Evolutionary conservation across 1,284 basidiomycete species (phyloP), one percentile per base, ranked within the genome.

Genomic region (Laetiporus sulphureus): DNA sequence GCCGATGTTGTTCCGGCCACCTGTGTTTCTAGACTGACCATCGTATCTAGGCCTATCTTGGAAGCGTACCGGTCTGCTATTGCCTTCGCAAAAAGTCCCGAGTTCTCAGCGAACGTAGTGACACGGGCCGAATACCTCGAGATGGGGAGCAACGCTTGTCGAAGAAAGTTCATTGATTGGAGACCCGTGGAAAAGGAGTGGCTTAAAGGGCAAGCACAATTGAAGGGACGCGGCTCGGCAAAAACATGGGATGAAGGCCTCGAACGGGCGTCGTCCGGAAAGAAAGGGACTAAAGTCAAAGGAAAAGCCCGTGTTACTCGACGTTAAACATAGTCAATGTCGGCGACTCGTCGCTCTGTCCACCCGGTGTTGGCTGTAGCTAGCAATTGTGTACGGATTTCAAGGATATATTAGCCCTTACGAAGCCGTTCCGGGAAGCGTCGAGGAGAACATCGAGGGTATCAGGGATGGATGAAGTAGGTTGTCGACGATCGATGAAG

Each of bases 91-190:
- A 64, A 62, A 38, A 68, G 68, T 32, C 67, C 78, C 12, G 66
- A 68, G 42, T 79, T 84, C 54, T 47, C 64, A 2, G 64, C 71
- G 33, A 63, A 66, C 38, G 66, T 72, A 11, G 77, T 93, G 51
- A 89, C 88, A 2, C 70, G 84, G 29, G 76, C 75, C 38, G 90
- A 94, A 57, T 95, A 92, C 63, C 67, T 77, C 41, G 91, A 94
- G 63, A 74, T 72, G 47, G 91, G 91, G 25, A 83, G 77, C 50
- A 76, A 69, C 45, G 83, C 82, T 46, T 79, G 78, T 47, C 73
- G 86, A 44, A 69, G 78, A 47, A 88, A 81, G 59, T 85, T 87
- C 60, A 56, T 55, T 11, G 66, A 70, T 18, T 71, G 71, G 71
- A 66, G 65, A 47, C 52, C 56, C 5, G 48, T 37, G 12, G 52